Evolutionary conservation across 2,329 filamentous ascomycete species (phyloP).

Genomic region (Sporothrix variecibatus): DNA sequence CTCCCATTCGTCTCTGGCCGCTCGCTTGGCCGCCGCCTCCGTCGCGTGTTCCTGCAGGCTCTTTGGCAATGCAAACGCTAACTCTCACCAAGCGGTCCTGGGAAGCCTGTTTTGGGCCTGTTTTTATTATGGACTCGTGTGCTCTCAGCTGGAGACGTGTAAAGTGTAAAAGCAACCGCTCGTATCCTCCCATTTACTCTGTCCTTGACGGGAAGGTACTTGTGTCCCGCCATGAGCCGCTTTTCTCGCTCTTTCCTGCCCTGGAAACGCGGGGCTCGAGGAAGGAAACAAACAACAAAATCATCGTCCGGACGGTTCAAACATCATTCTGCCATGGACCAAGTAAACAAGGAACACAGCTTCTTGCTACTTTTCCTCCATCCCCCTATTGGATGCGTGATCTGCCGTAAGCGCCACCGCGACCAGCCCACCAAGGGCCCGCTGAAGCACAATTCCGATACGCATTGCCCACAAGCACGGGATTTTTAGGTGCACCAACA

Average conservation of each 20-base stretch:
- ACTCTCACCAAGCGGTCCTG: not conserved
- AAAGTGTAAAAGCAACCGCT: not conserved
- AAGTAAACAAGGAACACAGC: not conserved
- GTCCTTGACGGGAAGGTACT: too few relatives aligned
- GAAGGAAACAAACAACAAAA: slow-evolving; percentile 13
- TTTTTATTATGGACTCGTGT: slow-evolving; percentile 3
- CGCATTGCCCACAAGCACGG: not conserved
- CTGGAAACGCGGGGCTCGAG: not conserved
- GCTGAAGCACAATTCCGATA: not conserved
- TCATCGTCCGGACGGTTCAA: not conserved
- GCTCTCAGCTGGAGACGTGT: slow-evolving; percentile 9
- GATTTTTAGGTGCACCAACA: slow-evolving; percentile 4
- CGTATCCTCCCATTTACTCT: not conserved
- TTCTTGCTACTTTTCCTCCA: not conserved
- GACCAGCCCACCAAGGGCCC: not conserved
- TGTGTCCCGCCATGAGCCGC: not conserved
- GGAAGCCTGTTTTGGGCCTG: slow-evolving; percentile 8
- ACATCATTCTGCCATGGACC: not conserved
- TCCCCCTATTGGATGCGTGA: slow-evolving; percentile 19
- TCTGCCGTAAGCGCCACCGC: slow-evolving; percentile 27
- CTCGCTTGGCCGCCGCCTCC: not conserved
- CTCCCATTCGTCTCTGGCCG: not conserved
- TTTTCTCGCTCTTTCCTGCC: not conserved
- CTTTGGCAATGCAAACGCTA: slow-evolving; percentile 21
- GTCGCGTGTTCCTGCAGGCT: slow-evolving; percentile 24